Base-by-base conservation (phyloP, 345 rosid species). In the Tarenaya hassleriana region DNA sequence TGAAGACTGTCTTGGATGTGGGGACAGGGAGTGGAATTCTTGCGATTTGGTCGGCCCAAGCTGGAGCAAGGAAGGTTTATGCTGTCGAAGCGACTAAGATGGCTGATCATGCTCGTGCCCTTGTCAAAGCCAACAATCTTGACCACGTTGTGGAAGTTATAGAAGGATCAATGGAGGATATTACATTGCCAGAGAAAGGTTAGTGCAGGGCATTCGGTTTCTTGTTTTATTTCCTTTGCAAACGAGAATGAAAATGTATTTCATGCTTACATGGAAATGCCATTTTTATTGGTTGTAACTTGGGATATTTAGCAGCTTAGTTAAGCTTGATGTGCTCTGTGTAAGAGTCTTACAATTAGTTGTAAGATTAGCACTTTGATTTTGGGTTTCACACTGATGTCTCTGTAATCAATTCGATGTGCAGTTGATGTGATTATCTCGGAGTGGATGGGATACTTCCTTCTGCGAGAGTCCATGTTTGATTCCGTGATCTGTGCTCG, bases 381-480 rank as follows among this genome's bases (percentile, higher is more conserved):
- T n/a, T n/a, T 59, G 32, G 16, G 29, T 31, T 47, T 63, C 12
- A 24, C 4, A 14, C 52, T 63, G 17, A 41, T 49, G 14, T 40
- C 3, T 19, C 11, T 19, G 1, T 34, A 34, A 21, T 64, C 13
- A 13, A 15, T 34, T 13, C 37, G 4, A 37, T 52, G 74, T 3
- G 79, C 84, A 88, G 98, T 91, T 75, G 98, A 91, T 73, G 95
- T 91, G 8, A 84, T 91, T 45, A 88, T 91, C 68, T 91, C 98
- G 3, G 98, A 91, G 80, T 91, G 98, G 98, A 91, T 91, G 98
- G 98, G 98, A 8, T 87, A 88, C 81, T 88, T 91, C 52, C 96
- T 91, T 47, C 75, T 88, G 21, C 90, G 95, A 1, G 98, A 91
- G 56, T 91, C 98, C 46, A 91, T 88, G 98, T 85, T 91, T 78